These are phyloP conservation scores for Daldinia loculata DNA, from an alignment of 495 filamentous ascomycete genomes.

Conservation along the genomic window DNA sequence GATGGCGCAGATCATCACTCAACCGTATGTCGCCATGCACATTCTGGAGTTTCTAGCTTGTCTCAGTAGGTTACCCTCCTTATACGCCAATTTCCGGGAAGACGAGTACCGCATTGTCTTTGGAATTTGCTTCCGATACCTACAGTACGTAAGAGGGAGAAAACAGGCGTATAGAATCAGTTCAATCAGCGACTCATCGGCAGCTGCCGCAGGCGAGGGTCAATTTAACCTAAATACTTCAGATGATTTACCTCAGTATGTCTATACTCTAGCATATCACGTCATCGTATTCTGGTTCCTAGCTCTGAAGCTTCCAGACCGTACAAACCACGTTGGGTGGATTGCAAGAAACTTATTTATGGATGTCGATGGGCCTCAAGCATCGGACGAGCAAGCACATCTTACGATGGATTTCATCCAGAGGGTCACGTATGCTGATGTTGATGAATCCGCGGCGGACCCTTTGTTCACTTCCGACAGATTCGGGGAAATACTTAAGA, in stretches of 20 bases:
- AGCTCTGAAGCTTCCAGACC: constrained; percentile 81
- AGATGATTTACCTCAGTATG: constrained; percentile 85
- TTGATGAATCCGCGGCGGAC: constrained; percentile 74
- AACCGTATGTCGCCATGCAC: constrained; percentile 87
- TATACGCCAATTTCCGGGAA: constrained; percentile 86
- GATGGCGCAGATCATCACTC: constrained; percentile 95
- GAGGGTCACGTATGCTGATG: constrained; percentile 83
- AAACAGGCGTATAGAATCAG: constrained; percentile 53
- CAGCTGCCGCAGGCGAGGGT: constrained; percentile 36
- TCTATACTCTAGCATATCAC: constrained; percentile 91
- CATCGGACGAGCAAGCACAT: constrained; percentile 89
- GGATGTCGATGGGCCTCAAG: constrained; percentile 75
- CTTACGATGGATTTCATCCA: constrained; percentile 98
- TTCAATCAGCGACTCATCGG: constrained; percentile 39
- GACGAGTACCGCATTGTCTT: constrained; percentile 92
- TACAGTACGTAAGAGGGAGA: constrained; percentile 71
- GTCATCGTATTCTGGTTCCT: constrained; percentile 98
- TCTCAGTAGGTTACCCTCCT: constrained; percentile 81
- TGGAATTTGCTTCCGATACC: constrained; percentile 90
- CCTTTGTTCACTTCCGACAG: constrained; percentile 66
- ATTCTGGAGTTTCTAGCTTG: constrained; percentile 92
- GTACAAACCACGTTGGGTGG: constrained; percentile 85
- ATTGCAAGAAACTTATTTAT: constrained; percentile 87
- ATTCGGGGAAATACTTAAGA: constrained; percentile 74
- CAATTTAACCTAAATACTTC: constrained; percentile 51